These are phyloP conservation scores for Extremus antarcticus DNA, from an alignment of 495 filamentous ascomycete species.

Conservation along the genomic window DNA sequence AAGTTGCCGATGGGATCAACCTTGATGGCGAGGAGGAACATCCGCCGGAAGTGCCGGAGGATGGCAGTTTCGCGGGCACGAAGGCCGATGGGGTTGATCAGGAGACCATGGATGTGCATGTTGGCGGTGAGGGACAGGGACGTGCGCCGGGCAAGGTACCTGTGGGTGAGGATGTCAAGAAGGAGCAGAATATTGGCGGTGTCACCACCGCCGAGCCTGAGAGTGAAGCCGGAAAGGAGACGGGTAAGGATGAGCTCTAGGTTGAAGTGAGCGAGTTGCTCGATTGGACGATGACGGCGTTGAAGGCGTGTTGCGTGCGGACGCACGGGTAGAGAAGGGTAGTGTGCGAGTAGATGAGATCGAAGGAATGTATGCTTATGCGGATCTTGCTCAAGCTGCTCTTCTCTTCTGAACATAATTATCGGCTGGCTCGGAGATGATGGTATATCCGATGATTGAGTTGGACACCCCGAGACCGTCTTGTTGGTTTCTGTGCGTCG, in stretches of 20 bases:
- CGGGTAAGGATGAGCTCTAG: constrained; percentile 22
- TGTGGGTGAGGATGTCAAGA: constrained; percentile 46
- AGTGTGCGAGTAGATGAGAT: no score
- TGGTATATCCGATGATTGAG: no score
- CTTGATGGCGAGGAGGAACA: neutral
- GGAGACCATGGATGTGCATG: constrained; percentile 8
- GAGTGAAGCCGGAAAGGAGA: constrained; percentile 65
- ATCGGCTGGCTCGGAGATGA: no score
- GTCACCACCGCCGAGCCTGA: constrained; percentile 55
- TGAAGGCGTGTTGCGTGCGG: no score
- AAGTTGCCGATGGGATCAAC: constrained; percentile 39
- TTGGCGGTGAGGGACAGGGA: constrained; percentile 11
- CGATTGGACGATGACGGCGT: no score
- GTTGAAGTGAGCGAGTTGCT: no score
- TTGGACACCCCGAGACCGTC: no score
- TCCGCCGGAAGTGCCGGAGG: neutral
- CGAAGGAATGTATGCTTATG: no score
- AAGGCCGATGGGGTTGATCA: constrained; percentile 10
- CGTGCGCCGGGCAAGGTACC: constrained; percentile 29
- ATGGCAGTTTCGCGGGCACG: constrained; percentile 8
- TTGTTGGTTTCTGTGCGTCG: no score
- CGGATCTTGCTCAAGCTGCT: no score
- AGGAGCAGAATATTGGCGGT: constrained; percentile 47
- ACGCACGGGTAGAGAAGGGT: no score
- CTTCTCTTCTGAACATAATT: no score